These are phyloP conservation scores for Globisporangium cederbergense DNA, from an alignment of 352 stramenopile genomes.

Conservation along the genomic window DNA sequence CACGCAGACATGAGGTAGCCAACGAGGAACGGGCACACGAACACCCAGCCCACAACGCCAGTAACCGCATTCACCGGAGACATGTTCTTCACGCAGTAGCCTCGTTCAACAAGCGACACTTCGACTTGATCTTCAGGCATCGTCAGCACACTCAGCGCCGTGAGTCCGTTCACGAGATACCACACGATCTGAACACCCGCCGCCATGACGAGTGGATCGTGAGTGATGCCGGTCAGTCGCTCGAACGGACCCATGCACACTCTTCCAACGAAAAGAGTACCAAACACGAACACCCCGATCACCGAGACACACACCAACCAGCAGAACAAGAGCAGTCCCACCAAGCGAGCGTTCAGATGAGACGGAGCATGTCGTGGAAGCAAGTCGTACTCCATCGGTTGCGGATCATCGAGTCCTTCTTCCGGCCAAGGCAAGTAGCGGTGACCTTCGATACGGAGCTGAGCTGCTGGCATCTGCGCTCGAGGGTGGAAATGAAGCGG, in stretches of 20 bases:
- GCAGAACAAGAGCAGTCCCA: conserved; percentile 44
- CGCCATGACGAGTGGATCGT: conserved; percentile 75
- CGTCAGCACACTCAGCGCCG: conserved; percentile 54
- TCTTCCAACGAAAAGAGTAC: conserved; percentile 62
- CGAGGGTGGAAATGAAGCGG: conserved; percentile 82
- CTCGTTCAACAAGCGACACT: conserved; percentile 44
- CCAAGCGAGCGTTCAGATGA: conserved; percentile 51
- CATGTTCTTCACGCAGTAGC: conserved; percentile 72
- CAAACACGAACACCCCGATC: conserved; percentile 64
- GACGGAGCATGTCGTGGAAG: conserved; percentile 49
- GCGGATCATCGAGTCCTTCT: conserved; percentile 68
- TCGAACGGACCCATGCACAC: conserved; percentile 71
- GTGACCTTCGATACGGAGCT: conserved; percentile 65
- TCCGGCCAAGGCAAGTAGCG: conserved; percentile 83
- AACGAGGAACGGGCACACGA: conserved; percentile 68
- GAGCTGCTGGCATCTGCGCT: conserved; percentile 58
- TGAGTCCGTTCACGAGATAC: conserved; percentile 67
- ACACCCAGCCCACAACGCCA: conserved; percentile 60
- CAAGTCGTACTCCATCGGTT: conserved; percentile 69
- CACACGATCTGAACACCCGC: conserved; percentile 73
- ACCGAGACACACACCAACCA: conserved; percentile 61
- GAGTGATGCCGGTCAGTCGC: conserved; percentile 56
- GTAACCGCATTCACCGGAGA: conserved; percentile 43
- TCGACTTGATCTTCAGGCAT: conserved; percentile 65
- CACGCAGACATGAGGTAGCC: conserved; percentile 57